Evolutionary conservation across 2,329 filamentous ascomycete species (phyloP), one percentile per base, ranked within the genome.

Genomic region (Trichoderma brevicompactum): DNA sequence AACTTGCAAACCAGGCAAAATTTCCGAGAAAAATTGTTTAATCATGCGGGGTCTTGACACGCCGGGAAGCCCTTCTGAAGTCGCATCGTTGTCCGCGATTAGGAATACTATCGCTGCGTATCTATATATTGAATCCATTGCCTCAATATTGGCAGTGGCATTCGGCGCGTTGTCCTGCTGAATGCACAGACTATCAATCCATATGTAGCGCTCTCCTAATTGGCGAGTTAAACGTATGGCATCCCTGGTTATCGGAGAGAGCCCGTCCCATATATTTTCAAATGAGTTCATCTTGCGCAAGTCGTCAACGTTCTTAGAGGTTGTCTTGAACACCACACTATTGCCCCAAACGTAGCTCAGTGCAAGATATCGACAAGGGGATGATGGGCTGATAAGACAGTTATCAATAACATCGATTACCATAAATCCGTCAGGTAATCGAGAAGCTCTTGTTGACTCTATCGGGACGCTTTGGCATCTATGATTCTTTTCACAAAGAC

Each of bases 331-430:
- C 2, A 6, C 28, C n/a, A 41, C 40, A 13, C 13, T n/a, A 7
- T 8, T 28, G 8, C 53, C 53, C 53, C 53, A 56, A 8, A 56
- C 53, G 19, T 56, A 56, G 38, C 53, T 56, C 17, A 56, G 23
- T 7, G 53, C 40, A 5, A 56, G 28, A 41, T 56, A 56, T 5
- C 38, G 53, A 44, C 53, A 56, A 32, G 23, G 19, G 7, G n/a
- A 7, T 4, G 38, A 15, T n/a, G 23, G 28, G 9, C 9, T 8
- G n/a, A 56, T 34, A 5, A 56, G 40, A 28, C 53, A 56, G 1
- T 56, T 9, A 13, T 56, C 40, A 8, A 56, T 13, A 28, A 41
- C 34, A 17, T 56, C 53, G 23, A 56, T 28, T 10, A 56, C 8
- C 40, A n/a, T 41, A 7, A 56, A 56, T 19, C 40, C 40, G 0